Base-by-base conservation (phyloP, 805 yeast species). In the Kluyveromyces wickerhamii region DNA sequence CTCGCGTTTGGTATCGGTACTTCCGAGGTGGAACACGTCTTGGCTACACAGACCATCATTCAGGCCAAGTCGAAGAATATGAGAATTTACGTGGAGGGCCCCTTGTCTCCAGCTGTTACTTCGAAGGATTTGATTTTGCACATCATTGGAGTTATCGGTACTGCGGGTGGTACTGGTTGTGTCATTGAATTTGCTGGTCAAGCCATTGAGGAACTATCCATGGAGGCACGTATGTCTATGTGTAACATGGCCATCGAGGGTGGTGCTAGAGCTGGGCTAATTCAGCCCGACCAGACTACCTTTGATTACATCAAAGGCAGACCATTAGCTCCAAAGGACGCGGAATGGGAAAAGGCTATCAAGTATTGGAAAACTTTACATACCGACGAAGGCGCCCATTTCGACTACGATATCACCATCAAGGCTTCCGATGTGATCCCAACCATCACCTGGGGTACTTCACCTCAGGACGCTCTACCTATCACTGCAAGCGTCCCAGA, bases 211-310 rank as follows among this genome's bases (percentile, higher is more conserved):
- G 75, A 72, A 43, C 71, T 92, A 42, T 75, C 94, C 21, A 86
- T 92, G 87, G 98, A 92, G 65, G 96, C 97, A 8, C 77, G 98
- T 65, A 92, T 92, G 98, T 87, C 97, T 36, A 92, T 92, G 69
- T 92, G 98, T 73, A 92, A 92, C 62, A 92, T 92, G 98, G 79
- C 97, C 29, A 89, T 92, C 54, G 98, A 92, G 67, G 98, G 82
- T 40, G 98, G 98, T 66, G 98, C 98, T 12, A 80, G 98, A 67
- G 97, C 98, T 18, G 98, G 98, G 65, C 86, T 92, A 96, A 89
- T 92, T 59, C 83, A 80, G 45, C 98, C 98, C 7, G 98, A 92
- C 58, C 82, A 87, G 45, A 77, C 60, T 35, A 89, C 97, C 19
- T 84, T 81, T 53, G 79, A 80, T 40, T 92, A 92, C 64, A 70